Evolutionary conservation across 1,139 yeast species (phyloP).

Genomic region (Yamadazyma triangularis): DNA sequence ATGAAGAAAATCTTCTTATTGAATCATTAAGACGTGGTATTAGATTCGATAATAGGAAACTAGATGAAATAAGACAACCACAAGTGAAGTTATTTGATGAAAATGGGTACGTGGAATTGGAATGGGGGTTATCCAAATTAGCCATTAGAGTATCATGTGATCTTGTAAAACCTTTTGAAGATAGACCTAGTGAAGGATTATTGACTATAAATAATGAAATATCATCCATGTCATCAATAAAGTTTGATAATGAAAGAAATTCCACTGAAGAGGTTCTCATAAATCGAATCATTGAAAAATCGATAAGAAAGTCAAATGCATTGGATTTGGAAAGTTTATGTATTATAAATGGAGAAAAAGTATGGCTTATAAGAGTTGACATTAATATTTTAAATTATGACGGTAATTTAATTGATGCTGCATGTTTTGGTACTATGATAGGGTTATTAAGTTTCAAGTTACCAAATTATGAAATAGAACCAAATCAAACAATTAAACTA

Average conservation of each 20-base stretch:
- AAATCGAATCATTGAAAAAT: slow-evolving; percentile 81
- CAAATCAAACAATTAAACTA: slow-evolving; percentile 47
- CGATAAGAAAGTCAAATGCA: slow-evolving; percentile 85
- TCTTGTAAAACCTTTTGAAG: slow-evolving; percentile 80
- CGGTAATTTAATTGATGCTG: slow-evolving; percentile 88
- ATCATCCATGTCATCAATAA: slow-evolving; percentile 83
- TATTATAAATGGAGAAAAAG: slow-evolving; percentile 84
- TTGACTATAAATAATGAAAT: slow-evolving; percentile 82
- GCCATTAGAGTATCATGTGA: slow-evolving; percentile 77
- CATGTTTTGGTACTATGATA: slow-evolving; percentile 86
- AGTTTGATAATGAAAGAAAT: slow-evolving; percentile 69
- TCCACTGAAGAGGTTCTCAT: slow-evolving; percentile 72
- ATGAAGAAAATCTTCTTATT: slow-evolving; percentile 59
- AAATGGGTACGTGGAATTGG: slow-evolving; percentile 77
- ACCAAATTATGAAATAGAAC: slow-evolving; percentile 76
- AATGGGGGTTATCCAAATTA: slow-evolving; percentile 69
- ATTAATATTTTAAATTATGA: slow-evolving; percentile 84
- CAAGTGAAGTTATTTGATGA: slow-evolving; percentile 11
- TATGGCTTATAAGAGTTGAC: slow-evolving; percentile 89
- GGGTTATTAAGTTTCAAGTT: slow-evolving; percentile 78
- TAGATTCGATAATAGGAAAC: slow-evolving; percentile 65
- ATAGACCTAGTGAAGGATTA: slow-evolving; percentile 90
- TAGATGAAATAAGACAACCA: slow-evolving; percentile 62
- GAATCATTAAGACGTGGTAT: slow-evolving; percentile 59
- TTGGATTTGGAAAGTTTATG: slow-evolving; percentile 87